phyloP scores from a whole-genome alignment of 441 rosid species.

The Populus tomentosa region DNA sequence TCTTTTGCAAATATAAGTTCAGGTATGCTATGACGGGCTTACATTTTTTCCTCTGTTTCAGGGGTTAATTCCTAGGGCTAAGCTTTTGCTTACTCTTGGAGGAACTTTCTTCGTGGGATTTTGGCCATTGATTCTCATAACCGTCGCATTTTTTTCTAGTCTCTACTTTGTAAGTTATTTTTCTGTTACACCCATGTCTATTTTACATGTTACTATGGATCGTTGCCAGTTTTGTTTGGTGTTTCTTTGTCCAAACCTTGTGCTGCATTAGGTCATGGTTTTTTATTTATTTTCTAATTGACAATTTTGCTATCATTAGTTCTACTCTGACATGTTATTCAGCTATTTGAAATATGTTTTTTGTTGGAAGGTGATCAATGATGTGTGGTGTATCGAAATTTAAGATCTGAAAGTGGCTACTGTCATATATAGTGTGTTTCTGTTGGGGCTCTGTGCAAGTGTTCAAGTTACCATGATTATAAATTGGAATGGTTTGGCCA shows the following conservation, averaged over 20 bases:
- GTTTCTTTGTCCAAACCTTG: not conserved
- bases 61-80: conserved; percentile 96
- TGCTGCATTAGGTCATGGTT: not conserved
- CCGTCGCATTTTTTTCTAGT: conserved; percentile 63
- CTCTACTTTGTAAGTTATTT: conserved; percentile 64
- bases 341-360: not conserved
- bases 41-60: conserved; percentile 29
- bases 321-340: not conserved
- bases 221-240: not conserved
- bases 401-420: not conserved
- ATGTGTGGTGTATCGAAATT: not conserved
- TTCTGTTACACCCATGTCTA: conserved; percentile 9
- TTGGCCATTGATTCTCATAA: conserved; percentile 79
- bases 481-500: not conserved
- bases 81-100: conserved; percentile 72
- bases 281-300: not conserved
- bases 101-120: conserved; percentile 91
- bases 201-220: not conserved
- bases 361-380: not conserved
- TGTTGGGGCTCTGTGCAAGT: not conserved
- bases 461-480: too few species aligned
- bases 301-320: not conserved
- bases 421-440: not conserved
- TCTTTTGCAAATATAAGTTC: not conserved
- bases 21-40: not conserved